phyloP scores from a whole-genome alignment of 345 rosid genomes.

The Raphanus sativus region DNA sequence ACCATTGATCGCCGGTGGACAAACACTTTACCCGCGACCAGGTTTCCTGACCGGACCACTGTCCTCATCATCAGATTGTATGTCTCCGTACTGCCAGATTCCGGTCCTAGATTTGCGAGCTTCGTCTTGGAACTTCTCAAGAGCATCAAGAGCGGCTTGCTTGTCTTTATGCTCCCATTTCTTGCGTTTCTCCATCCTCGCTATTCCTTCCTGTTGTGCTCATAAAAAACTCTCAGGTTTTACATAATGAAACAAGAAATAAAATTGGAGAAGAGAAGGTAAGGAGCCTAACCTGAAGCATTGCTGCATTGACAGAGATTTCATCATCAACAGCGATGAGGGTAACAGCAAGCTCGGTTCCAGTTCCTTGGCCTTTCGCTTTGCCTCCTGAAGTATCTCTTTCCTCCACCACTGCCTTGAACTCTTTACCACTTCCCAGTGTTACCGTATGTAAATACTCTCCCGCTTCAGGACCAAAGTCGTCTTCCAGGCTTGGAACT shows the following conservation, averaged over 20 bases:
- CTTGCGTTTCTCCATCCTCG: slow-evolving; percentile 83
- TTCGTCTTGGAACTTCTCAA: slow-evolving; percentile 79
- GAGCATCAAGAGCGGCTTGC: slow-evolving; percentile 57
- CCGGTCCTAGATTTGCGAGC: slow-evolving; percentile 70
- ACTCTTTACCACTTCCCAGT: slow-evolving; percentile 62
- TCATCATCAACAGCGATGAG: slow-evolving; percentile 75
- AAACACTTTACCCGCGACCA: slow-evolving; percentile 58
- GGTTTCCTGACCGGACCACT: slow-evolving; percentile 56
- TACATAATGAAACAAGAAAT: background rate
- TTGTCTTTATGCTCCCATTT: slow-evolving; percentile 76
- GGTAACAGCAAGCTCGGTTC: slow-evolving; percentile 65
- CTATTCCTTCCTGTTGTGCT: slow-evolving; percentile 87
- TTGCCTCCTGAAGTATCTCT: slow-evolving; percentile 87
- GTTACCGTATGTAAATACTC: slow-evolving; percentile 65
- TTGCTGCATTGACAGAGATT: slow-evolving; percentile 73
- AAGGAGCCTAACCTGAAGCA: slow-evolving; percentile 66
- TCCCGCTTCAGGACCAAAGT: slow-evolving; percentile 86
- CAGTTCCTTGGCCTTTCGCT: slow-evolving; percentile 94
- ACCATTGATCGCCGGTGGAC: background rate
- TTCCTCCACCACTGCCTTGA: slow-evolving; percentile 78
- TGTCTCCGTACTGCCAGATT: slow-evolving; percentile 94
- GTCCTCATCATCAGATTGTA: slow-evolving; percentile 94
- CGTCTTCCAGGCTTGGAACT: slow-evolving; percentile 81
- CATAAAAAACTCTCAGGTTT: slow-evolving; percentile 14
- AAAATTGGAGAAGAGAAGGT: background rate